Percentiles rank a stretch among this genome's conserved stretches.
Conservation (phyloP, 495 filamentous ascomycete genomes). For the Thermothielavioides terrestris region DNA sequence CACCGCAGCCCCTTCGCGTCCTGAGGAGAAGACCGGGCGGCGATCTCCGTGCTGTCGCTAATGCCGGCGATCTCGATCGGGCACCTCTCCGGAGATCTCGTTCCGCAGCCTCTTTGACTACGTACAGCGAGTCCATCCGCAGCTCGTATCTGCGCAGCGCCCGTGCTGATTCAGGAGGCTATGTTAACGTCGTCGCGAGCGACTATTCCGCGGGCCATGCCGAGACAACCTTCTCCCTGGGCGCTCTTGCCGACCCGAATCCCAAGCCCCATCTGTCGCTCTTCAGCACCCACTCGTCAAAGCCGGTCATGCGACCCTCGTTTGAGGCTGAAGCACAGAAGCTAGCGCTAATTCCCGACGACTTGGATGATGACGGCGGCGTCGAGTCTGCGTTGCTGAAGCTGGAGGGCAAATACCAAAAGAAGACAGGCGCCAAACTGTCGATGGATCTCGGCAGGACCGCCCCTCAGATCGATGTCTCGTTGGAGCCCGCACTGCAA, state of each 20-base stretch:
- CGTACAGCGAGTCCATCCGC: slow-evolving; percentile 58
- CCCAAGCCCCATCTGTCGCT: slow-evolving; percentile 47
- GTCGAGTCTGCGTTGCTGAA: slow-evolving; percentile 87
- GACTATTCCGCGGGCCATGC: slow-evolving; percentile 31
- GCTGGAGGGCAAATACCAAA: slow-evolving; percentile 80
- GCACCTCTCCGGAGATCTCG: slow-evolving; percentile 49
- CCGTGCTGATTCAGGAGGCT: slow-evolving; percentile 29
- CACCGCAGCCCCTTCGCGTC: slow-evolving; percentile 47
- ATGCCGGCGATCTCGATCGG: slow-evolving; percentile 58
- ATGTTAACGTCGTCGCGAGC: slow-evolving; percentile 36
- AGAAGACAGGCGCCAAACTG: slow-evolving; percentile 29
- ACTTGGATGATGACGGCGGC: slow-evolving; percentile 73
- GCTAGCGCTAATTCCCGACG: slow-evolving; percentile 83
- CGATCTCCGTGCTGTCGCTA: slow-evolving; percentile 70
- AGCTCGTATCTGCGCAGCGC: slow-evolving; percentile 48
- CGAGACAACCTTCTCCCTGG: slow-evolving; percentile 50
- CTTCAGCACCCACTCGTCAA: slow-evolving; percentile 65
- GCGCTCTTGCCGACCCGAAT: slow-evolving; percentile 45
- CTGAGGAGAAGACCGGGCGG: slow-evolving; percentile 84
- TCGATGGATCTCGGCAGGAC: slow-evolving; percentile 30
- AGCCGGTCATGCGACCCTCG: slow-evolving; percentile 70
- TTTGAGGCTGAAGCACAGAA: slow-evolving; percentile 86
- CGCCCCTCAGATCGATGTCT: slow-evolving; percentile 8
- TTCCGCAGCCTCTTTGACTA: slow-evolving; percentile 64
- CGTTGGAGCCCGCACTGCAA: slow-evolving; percentile 8